Conservation (phyloP, 441 rosid genomes). For the Theobroma grandiflorum region DNA sequence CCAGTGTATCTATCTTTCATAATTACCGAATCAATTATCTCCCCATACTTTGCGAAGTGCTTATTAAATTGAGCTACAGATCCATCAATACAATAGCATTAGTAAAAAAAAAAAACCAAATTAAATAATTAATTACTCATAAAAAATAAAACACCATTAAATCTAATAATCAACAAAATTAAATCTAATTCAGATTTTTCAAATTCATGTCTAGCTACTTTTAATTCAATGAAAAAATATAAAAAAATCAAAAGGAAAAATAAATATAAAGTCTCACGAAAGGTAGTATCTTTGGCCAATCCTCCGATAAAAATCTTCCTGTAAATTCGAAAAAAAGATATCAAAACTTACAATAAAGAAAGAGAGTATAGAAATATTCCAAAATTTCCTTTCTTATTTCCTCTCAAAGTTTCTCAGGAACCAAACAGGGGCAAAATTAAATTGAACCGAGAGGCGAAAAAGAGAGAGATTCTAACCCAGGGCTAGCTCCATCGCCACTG, state of each 20-base stretch:
- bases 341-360: background rate
- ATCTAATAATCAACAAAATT: background rate
- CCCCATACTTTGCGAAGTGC: conserved; percentile 87
- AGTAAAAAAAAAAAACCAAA: background rate
- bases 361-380: background rate
- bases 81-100: conserved; percentile 10
- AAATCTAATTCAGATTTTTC: background rate
- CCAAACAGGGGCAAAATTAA: background rate
- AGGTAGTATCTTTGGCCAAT: conserved; percentile 81
- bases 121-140: background rate
- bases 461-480: conserved; percentile 61
- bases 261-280: conserved; percentile 44
- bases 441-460: conserved; percentile 7
- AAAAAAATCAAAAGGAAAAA: background rate
- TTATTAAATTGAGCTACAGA: conserved; percentile 70
- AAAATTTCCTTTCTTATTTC: background rate
- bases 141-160: background rate
- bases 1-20: conserved; percentile 91
- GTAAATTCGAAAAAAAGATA: conserved; percentile 27
- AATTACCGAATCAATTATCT: conserved; percentile 86
- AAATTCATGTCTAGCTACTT: background rate
- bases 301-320: conserved; percentile 97
- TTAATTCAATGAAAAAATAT: background rate
- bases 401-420: background rate
- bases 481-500: conserved; percentile 88